Evolutionary conservation across 2,329 filamentous ascomycete genomes (phyloP).

Genomic region (Aureobasidium sp.): DNA sequence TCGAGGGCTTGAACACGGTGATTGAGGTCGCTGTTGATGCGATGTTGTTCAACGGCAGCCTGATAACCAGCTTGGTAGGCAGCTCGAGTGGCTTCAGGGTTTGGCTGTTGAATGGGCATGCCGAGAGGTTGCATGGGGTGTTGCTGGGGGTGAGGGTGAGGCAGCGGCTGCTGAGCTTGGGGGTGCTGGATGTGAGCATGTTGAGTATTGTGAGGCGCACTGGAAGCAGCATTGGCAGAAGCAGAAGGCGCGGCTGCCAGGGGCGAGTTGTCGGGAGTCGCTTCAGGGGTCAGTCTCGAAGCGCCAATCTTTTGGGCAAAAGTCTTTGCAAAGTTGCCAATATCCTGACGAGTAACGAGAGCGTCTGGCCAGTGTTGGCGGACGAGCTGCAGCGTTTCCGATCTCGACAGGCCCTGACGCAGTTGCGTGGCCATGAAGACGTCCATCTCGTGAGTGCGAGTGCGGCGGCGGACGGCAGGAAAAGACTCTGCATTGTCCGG

Average conservation of each 20-base stretch:
- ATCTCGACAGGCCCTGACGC: conserved; percentile 3
- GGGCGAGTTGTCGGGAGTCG: not conserved
- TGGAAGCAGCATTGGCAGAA: not conserved
- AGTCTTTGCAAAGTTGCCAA: conserved; percentile 12
- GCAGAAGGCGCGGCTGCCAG: not conserved
- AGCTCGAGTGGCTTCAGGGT: not conserved
- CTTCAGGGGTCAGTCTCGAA: not conserved
- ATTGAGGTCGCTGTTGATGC: conserved; percentile 10
- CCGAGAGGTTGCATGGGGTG: not conserved
- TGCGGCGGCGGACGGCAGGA: conserved; percentile 4
- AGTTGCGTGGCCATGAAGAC: conserved; percentile 9
- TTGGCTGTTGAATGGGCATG: not conserved
- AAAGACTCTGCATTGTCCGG: conserved; percentile 6
- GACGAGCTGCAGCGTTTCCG: conserved; percentile 8
- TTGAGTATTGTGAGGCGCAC: not conserved
- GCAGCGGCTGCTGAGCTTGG: not conserved
- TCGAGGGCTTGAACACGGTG: not conserved
- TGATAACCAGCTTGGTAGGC: conserved; percentile 8
- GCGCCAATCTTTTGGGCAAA: not conserved
- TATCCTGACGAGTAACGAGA: conserved; percentile 8
- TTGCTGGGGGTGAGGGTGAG: not conserved
- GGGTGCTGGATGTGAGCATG: not conserved
- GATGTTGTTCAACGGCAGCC: conserved; percentile 9
- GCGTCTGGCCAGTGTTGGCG: conserved; percentile 5
- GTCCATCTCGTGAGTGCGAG: conserved; percentile 10